Percentiles rank a stretch among this genome's conserved stretches.
Conservation (phyloP, 2,329 filamentous ascomycete genomes). For the Alternaria postmessia region DNA sequence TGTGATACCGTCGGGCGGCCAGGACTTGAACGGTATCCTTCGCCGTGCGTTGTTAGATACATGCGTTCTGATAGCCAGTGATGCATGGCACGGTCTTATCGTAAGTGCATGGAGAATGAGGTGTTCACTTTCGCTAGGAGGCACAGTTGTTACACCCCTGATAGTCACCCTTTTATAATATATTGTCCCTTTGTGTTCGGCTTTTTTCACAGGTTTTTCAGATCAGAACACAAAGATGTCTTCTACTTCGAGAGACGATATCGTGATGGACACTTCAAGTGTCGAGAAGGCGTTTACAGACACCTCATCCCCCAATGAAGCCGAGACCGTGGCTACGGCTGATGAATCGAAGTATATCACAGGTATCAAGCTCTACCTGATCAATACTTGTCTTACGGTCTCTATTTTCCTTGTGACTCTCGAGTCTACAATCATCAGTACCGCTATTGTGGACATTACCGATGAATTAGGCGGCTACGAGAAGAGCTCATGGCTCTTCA, state of each 20-base stretch:
- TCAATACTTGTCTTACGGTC: constrained; percentile 4
- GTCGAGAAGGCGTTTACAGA: background rate
- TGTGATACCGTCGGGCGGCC: background rate
- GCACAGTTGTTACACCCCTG: background rate
- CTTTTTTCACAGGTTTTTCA: background rate
- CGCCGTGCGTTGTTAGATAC: background rate
- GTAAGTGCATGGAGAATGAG: background rate
- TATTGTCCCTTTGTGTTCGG: background rate
- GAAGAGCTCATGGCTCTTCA: constrained; percentile 49
- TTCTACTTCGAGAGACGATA: background rate
- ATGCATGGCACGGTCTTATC: background rate
- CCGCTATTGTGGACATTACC: constrained; percentile 46
- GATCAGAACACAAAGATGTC: background rate
- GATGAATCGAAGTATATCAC: constrained; percentile 6
- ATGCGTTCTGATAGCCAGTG: background rate
- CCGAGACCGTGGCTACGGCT: background rate
- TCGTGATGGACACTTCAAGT: background rate
- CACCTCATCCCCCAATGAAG: background rate
- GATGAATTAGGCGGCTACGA: constrained; percentile 44
- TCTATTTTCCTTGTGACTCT: constrained; percentile 29
- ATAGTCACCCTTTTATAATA: background rate
- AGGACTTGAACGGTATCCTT: background rate
- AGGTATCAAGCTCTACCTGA: constrained; percentile 8
- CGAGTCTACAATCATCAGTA: constrained; percentile 48
- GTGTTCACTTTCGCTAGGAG: background rate